Conservation (phyloP, 2,329 filamentous ascomycete genomes). For the Achaetomium macrosporum region DNA sequence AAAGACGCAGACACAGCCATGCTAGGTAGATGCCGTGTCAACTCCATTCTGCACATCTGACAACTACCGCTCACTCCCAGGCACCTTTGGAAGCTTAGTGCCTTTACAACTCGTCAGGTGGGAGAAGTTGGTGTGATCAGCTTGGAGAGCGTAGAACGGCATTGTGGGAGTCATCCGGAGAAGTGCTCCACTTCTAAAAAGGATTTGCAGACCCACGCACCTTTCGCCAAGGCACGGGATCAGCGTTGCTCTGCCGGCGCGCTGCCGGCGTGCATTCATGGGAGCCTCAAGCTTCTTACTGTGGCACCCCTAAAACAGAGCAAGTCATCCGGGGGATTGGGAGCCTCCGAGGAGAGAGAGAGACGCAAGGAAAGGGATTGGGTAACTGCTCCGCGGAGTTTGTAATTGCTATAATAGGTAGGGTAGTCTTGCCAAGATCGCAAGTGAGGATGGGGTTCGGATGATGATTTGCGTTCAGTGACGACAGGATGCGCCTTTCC, state of each 20-base stretch:
- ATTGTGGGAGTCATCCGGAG: not conserved
- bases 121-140: not conserved
- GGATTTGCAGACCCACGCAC: not conserved
- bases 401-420: too few species aligned
- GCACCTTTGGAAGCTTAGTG: slow-evolving; percentile 11
- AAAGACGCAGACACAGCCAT: too few species aligned
- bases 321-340: too few species aligned
- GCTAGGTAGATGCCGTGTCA: too few species aligned
- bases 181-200: not conserved
- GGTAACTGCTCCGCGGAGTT: too few species aligned
- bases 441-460: not conserved
- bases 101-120: too few species aligned
- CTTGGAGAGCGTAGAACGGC: not conserved
- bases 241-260: not conserved
- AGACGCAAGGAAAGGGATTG: not conserved
- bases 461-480: not conserved
- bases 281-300: not conserved
- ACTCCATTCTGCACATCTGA: too few species aligned
- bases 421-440: too few species aligned
- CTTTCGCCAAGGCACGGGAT: not conserved
- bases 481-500: slow-evolving; percentile 6
- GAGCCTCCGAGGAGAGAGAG: not conserved
- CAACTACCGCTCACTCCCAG: not conserved
- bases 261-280: not conserved
- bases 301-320: not conserved